Evolutionary conservation across 2,329 filamentous ascomycete genomes (phyloP), one percentile per base, ranked within the genome.

Genomic region (Ophiostoma fasciatum): DNA sequence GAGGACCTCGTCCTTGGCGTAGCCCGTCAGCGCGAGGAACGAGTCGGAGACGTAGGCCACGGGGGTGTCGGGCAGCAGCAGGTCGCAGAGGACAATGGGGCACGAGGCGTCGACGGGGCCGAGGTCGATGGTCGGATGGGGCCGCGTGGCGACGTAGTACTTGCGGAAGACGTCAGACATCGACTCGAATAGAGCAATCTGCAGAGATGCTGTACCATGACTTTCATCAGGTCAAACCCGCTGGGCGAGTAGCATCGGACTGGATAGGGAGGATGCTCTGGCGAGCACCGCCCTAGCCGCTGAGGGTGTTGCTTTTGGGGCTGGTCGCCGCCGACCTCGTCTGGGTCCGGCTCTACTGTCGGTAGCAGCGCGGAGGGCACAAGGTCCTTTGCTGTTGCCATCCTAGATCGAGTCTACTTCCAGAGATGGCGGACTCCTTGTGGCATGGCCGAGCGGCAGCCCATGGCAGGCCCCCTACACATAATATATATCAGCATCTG

Each of bases 21-120:
- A 94, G 20, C 83, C 84, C 0, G 84, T 93, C 43, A 93, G 59
- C 7, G 76, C 63, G 47, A 75, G 70, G 52, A 92, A 94, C 21
- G 82, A 71, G 6, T 87, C 80, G 1, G 82, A 88, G 45, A 77
- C 82, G 52, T 92, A 93, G 8, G 92, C 72, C 41, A 93, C 84
- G 3, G 85, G 84, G 21, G 67, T 63, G 53, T 92, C 83, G 20
- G 79, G 70, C 46, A 71, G 68, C 28, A 70, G 66, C 22, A 85
- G 74, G 53, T 92, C 82, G 56, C 82, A 90, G 28, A 94, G 68
- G 14, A 88, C 71, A 44, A 93, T 76, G 3, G 84, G 79, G 50
- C 83, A 90, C 2, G 83, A 90, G 45, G 82, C 65, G 54, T 93
- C 85, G 23, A 94, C 76, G 1, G 82, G 71, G 7, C 84, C 85